These are phyloP conservation scores for Pseudogymnoascus sp. DNA, from an alignment of 2,329 filamentous ascomycete genomes.

Conservation along the genomic window DNA sequence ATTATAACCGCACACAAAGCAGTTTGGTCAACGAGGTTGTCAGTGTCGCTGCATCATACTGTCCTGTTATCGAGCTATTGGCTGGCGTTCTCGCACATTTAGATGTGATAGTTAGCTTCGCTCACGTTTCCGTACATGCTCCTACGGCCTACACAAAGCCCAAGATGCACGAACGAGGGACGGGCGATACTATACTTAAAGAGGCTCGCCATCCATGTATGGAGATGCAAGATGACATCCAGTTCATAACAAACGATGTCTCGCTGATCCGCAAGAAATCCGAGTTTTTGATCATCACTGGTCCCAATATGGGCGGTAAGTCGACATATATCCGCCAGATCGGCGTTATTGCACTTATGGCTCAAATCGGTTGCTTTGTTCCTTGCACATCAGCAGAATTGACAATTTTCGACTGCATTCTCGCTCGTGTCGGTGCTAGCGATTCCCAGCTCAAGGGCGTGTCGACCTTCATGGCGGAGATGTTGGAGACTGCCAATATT, in stretches of 20 bases:
- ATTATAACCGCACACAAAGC: slow-evolving; percentile 89
- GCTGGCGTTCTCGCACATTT: slow-evolving; percentile 85
- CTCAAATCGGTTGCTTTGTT: slow-evolving; percentile 93
- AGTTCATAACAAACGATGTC: slow-evolving; percentile 97
- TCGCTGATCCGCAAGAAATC: slow-evolving; percentile 68
- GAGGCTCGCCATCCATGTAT: slow-evolving; percentile 95
- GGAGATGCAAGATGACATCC: slow-evolving; percentile 97
- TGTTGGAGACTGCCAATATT: slow-evolving; percentile 98
- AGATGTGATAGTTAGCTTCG: slow-evolving; percentile 89
- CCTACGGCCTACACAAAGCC: slow-evolving; percentile 87
- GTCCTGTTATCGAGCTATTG: slow-evolving; percentile 81
- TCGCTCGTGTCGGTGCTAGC: slow-evolving; percentile 89
- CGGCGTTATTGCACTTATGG: slow-evolving; percentile 93
- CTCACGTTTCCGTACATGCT: slow-evolving; percentile 87
- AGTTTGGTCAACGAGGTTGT: slow-evolving; percentile 91
- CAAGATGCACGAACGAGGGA: slow-evolving; percentile 79
- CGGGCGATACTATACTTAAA: slow-evolving; percentile 79
- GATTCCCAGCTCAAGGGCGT: slow-evolving; percentile 97
- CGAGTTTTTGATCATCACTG: slow-evolving; percentile 92
- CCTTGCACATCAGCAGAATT: slow-evolving; percentile 84
- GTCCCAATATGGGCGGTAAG: slow-evolving; percentile 98
- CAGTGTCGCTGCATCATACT: slow-evolving; percentile 86
- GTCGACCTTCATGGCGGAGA: slow-evolving; percentile 98
- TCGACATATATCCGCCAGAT: slow-evolving; percentile 97
- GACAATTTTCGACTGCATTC: slow-evolving; percentile 93